These are phyloP conservation scores for Yamadazyma laniorum DNA, from an alignment of 805 yeast species.

Conservation along the genomic window DNA sequence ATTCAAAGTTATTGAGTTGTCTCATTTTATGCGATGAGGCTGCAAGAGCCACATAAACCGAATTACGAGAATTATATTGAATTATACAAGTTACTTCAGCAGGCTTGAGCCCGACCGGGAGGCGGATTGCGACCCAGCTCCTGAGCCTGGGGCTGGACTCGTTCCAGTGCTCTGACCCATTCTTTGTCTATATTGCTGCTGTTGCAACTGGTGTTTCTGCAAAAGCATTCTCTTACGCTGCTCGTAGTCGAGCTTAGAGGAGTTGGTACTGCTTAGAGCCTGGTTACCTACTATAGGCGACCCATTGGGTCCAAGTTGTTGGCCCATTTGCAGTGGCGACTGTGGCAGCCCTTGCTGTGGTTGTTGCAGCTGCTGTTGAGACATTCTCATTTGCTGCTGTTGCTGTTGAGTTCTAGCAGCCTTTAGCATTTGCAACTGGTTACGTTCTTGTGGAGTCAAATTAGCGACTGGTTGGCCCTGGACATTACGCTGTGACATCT, in stretches of 20 bases:
- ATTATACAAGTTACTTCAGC: not conserved
- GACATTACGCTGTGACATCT: slow-evolving; percentile 13
- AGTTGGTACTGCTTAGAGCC: slow-evolving; percentile 21
- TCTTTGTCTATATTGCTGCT: slow-evolving; percentile 9
- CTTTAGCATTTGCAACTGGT: slow-evolving; percentile 40
- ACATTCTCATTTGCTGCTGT: slow-evolving; percentile 21
- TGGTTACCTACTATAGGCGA: slow-evolving; percentile 13
- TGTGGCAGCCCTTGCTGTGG: slow-evolving; percentile 16
- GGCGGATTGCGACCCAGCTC: not conserved
- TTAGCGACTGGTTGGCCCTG: slow-evolving; percentile 24
- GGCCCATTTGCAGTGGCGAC: slow-evolving; percentile 4
- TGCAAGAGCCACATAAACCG: no score
- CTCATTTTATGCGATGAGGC: no score
- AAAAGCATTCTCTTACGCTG: slow-evolving; percentile 36
- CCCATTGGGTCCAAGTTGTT: slow-evolving; percentile 9
- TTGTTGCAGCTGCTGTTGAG: slow-evolving; percentile 4
- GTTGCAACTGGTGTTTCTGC: slow-evolving; percentile 28
- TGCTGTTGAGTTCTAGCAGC: slow-evolving; percentile 33
- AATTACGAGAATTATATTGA: slow-evolving; percentile 2
- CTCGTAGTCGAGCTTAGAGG: slow-evolving; percentile 34
- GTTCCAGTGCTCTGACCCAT: slow-evolving; percentile 4
- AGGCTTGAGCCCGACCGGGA: slow-evolving; percentile 1
- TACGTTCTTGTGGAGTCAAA: slow-evolving; percentile 43
- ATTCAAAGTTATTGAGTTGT: not conserved
- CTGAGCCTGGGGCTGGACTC: not conserved